phyloP scores from a whole-genome alignment of 768 basidiomycete genomes.

The Leccinum imitatum region DNA sequence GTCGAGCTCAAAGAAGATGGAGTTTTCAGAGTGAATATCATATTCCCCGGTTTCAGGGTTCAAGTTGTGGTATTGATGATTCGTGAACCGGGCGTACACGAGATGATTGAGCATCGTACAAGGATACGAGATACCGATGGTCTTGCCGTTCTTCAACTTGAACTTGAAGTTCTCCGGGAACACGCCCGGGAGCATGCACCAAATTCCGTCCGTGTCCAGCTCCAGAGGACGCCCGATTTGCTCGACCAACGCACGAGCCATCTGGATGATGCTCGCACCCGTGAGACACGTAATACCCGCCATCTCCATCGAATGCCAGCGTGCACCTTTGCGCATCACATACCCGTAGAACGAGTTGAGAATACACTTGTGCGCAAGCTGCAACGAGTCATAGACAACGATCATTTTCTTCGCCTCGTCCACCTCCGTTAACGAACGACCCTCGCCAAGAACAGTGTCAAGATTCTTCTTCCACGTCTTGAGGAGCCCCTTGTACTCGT shows the following conservation, averaged over 20 bases:
- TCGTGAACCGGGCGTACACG: constrained; percentile 93
- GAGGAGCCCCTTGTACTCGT: constrained; percentile 97
- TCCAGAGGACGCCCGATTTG: constrained; percentile 97
- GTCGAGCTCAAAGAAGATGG: constrained; percentile 98
- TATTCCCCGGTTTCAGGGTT: constrained; percentile 85
- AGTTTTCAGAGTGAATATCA: constrained; percentile 88
- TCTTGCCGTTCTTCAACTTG: constrained; percentile 83
- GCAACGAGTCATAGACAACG: constrained; percentile 96
- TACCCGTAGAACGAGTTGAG: constrained; percentile 99
- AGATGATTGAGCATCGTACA: constrained; percentile 99
- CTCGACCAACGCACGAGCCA: constrained; percentile 96
- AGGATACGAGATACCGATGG: constrained; percentile 89
- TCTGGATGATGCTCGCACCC: constrained; percentile 96
- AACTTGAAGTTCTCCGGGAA: constrained; percentile 99
- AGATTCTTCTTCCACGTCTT: constrained; percentile 99
- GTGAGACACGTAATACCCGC: constrained; percentile 98
- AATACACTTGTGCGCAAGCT: constrained; percentile 99
- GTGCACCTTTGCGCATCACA: constrained; percentile 98
- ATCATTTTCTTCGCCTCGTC: constrained; percentile 99
- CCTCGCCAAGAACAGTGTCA: constrained; percentile 67
- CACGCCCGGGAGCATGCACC: constrained; percentile 99
- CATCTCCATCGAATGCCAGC: constrained; percentile 99
- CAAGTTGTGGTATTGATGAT: constrained; percentile 95
- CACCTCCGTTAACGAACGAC: constrained; percentile 76
- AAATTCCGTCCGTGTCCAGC: constrained; percentile 98